Evolutionary conservation across 2,329 filamentous ascomycete species (phyloP), one percentile per base, ranked within the genome.

Genomic region (Aspergillus sp.): DNA sequence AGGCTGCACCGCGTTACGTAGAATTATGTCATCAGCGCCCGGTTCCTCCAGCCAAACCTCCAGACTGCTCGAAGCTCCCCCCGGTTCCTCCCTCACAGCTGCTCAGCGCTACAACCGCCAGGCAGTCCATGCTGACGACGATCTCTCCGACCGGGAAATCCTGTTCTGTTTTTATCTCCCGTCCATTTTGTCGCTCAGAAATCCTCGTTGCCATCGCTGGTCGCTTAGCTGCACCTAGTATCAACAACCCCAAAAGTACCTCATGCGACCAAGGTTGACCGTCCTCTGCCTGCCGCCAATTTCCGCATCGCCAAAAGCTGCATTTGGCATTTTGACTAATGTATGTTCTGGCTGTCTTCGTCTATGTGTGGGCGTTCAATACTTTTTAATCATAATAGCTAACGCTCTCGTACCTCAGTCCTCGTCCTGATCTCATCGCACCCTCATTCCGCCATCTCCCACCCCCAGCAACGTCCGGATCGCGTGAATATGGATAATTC

Each of bases 401-500:
- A 41, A 56, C 49, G 32, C 37, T 41, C 35, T 32, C 29, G 30
- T 30, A 29, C 37, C 24, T 30, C 26, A 53, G 43, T 43, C 46
- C 39, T 43, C 40, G 45, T 43, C 40, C 47, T 43, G 31, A 45
- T 35, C 36, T 39, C 39, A 26, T 32, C 42, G 32, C 40, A 41
- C 39, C 37, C 36, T 39, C 41, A 37, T 33, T 35, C 25, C 34
- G 36, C 44, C 43, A 41, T 42, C 51, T 40, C 35, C 39, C 32
- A 38, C 37, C 25, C 29, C 30, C 36, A 40, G 17, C 39, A 37
- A 36, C 34, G 29, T 33, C 35, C 35, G 35, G 40, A 35, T 24
- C 41, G 26, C 31, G 33, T 41, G 43, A 56, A 33, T 27, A 63
- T 63, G 59, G 58, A 62, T 42, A 47, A 49, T 35, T 47, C 53